These are phyloP conservation scores for Arthroderma sp. DNA, from an alignment of 2,329 filamentous ascomycete species.

Conservation along the genomic window DNA sequence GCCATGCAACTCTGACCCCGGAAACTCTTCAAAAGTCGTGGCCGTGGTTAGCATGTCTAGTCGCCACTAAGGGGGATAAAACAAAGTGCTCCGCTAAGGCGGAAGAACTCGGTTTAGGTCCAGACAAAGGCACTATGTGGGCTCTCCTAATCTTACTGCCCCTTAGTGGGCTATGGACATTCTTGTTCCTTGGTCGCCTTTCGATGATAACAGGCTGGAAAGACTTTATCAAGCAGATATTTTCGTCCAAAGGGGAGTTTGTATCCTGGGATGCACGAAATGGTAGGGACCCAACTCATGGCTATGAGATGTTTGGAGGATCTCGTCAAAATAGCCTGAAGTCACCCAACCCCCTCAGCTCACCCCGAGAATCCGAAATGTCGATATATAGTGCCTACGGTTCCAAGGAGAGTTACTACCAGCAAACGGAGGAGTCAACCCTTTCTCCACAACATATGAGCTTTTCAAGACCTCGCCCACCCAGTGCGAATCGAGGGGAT, in stretches of 20 bases:
- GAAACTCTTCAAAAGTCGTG: constrained; percentile 43
- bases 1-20: constrained; percentile 46
- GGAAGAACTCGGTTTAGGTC: constrained; percentile 52
- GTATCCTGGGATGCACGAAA: constrained; percentile 71
- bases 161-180: constrained; percentile 74
- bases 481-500: constrained; percentile 16
- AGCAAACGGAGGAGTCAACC: constrained; percentile 16
- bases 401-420: constrained; percentile 8
- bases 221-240: constrained; percentile 44
- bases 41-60: constrained; percentile 64
- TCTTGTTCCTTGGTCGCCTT: constrained; percentile 66
- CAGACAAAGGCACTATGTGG: constrained; percentile 63
- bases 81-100: constrained; percentile 52
- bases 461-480: constrained; percentile 36
- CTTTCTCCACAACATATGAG: constrained; percentile 32
- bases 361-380: constrained; percentile 15
- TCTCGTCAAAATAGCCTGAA: constrained; percentile 15
- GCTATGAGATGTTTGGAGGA: constrained; percentile 63
- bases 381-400: constrained; percentile 6
- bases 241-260: constrained; percentile 56
- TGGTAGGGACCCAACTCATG: constrained; percentile 49
- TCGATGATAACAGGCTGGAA: constrained; percentile 80
- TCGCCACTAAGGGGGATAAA: constrained; percentile 45
- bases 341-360: constrained; percentile 22
- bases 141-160: constrained; percentile 73